Base-by-base conservation (phyloP, 2,329 filamentous ascomycete genomes). In the Hypoxylon sp. region DNA sequence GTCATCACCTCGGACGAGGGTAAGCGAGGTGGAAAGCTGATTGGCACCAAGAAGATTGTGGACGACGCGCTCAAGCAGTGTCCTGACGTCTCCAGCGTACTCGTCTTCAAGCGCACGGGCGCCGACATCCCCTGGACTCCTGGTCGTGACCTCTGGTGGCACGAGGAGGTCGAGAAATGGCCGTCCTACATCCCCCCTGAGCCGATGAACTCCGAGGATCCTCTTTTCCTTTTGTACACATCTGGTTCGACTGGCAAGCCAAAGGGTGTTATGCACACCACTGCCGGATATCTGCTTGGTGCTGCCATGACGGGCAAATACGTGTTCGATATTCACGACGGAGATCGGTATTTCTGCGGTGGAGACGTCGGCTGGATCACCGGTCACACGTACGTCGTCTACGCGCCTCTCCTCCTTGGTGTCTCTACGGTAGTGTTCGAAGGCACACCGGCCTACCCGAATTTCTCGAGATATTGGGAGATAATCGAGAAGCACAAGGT, bases 301-400 rank as follows among this genome's bases (percentile, higher is more conserved):
- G 93, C 93, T 48, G 94, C 95, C 27, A 84, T 89, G 70, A 99
- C 95, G 10, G 94, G 93, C 77, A 99, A 98, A 79, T 98, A 99
- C 75, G 94, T 98, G 62, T 99, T 99, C 73, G 95, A 99, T 75
- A 96, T 99, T 63, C 95, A 99, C 75, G 89, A 93, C 62, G 87
- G 90, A 50, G 95, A 99, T 76, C 87, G 86, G 63, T 97, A 95
- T 84, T 98, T 98, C 84, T 99, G 95, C 70, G 95, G 93, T 75
- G 95, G 95, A 75, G 95, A 99, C 72, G 94, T 99, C 38, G 95
- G 95, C 65, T 99, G 95, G 95, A 98, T 99, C 74, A 99, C 95
- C 24, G 95, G 95, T 15, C 95, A 99, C 79, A 97, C 95, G 20
- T 99, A 99, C 70, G 94, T 98, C 54, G 94, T 99, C 33, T 99